Evolutionary conservation across 345 rosid genomes (phyloP).

Genomic region (Lepidium africanum): DNA sequence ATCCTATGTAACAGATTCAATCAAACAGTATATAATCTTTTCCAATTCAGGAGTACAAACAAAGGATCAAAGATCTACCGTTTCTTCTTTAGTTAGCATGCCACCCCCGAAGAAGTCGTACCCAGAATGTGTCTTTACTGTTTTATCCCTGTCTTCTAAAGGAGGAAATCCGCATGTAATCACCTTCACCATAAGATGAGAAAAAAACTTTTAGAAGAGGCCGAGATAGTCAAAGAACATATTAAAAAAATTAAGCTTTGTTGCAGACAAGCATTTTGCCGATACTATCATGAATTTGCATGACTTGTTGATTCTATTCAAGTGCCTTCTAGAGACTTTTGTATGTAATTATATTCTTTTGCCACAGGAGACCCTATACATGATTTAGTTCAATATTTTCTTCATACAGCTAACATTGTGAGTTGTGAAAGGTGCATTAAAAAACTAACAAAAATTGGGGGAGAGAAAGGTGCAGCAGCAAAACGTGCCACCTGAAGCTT

Average conservation of each 20-base stretch:
- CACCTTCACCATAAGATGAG: conserved; percentile 40
- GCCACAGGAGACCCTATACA: background rate
- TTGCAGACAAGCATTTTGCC: background rate
- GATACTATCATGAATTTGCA: background rate
- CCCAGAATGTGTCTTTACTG: conserved; percentile 56
- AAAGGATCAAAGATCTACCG: conserved; percentile 43
- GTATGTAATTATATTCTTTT: background rate
- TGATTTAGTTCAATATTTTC: background rate
- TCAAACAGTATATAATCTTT: background rate
- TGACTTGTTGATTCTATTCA: background rate
- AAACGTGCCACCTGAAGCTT: conserved; percentile 1
- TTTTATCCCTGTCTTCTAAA: conserved; percentile 71
- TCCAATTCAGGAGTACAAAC: conserved; percentile 1
- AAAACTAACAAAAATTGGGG: background rate
- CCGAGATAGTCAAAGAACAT: background rate
- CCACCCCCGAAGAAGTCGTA: conserved; percentile 89
- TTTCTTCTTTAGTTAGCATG: conserved; percentile 62
- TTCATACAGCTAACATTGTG: background rate
- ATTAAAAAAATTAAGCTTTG: background rate
- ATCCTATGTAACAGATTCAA: background rate
- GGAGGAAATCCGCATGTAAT: conserved; percentile 93
- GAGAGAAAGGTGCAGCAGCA: background rate
- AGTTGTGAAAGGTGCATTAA: too few relatives aligned
- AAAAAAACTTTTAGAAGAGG: background rate
- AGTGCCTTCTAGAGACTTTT: background rate